Conservation (phyloP, 1,284 basidiomycete species). For the Ceratobasidium sp. region DNA sequence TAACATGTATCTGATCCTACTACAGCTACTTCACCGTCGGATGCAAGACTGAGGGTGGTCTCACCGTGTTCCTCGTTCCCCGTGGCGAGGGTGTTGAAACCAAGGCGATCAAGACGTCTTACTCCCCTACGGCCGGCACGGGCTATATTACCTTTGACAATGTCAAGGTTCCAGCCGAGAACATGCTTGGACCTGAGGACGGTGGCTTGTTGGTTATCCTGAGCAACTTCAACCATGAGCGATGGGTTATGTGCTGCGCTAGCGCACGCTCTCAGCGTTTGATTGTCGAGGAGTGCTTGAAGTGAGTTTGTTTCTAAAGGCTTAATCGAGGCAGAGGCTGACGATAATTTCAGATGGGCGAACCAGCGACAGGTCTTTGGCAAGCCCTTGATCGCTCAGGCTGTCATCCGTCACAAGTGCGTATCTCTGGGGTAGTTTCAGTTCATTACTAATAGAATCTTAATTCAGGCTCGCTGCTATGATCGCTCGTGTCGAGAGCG, state of each 20-base stretch:
- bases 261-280: conserved; percentile 56
- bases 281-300: conserved; percentile 56
- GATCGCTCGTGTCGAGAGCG: conserved; percentile 68
- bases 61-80: conserved; percentile 69
- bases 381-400: conserved; percentile 65
- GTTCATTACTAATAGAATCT: background rate
- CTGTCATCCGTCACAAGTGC: conserved; percentile 67
- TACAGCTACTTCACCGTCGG: conserved; percentile 58
- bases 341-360: conserved; percentile 56
- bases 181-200: conserved; percentile 70
- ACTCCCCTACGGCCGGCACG: conserved; percentile 65
- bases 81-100: conserved; percentile 67
- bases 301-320: conserved; percentile 45
- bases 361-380: conserved; percentile 63
- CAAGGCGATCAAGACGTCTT: conserved; percentile 68
- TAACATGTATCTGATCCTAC: conserved; percentile 46
- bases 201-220: conserved; percentile 68
- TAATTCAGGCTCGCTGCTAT: conserved; percentile 62
- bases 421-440: conserved; percentile 36
- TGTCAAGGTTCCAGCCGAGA: conserved; percentile 69
- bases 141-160: conserved; percentile 73
- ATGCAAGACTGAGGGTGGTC: conserved; percentile 60
- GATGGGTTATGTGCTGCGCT: conserved; percentile 61
- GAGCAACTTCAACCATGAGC: conserved; percentile 56
- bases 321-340: background rate